phyloP scores from a whole-genome alignment of 352 stramenopile genomes.

The Globisporangium carolinianum region DNA sequence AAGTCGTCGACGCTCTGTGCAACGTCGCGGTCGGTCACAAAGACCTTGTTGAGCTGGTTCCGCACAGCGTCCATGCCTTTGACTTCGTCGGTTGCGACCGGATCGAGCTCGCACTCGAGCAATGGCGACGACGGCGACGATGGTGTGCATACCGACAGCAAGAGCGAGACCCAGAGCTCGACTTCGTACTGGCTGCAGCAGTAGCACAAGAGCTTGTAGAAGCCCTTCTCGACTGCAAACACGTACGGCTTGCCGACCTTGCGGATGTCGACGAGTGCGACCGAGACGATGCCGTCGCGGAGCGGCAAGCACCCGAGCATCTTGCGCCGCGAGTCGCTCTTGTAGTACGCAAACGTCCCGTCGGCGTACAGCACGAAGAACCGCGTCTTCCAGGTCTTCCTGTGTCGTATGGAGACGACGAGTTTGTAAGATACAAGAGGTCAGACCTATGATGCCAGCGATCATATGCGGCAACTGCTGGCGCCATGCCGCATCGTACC shows the following conservation, averaged over 20 bases:
- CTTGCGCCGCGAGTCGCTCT: slow-evolving; percentile 61
- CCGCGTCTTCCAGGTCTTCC: slow-evolving; percentile 83
- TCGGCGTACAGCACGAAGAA: slow-evolving; percentile 84
- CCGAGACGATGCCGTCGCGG: slow-evolving; percentile 76
- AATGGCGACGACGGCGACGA: slow-evolving; percentile 27
- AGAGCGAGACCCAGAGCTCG: slow-evolving; percentile 70
- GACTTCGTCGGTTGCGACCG: slow-evolving; percentile 22
- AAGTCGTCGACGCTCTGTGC: slow-evolving; percentile 43
- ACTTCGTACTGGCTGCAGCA: slow-evolving; percentile 73
- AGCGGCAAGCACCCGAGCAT: slow-evolving; percentile 81
- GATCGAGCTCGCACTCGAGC: slow-evolving; percentile 31
- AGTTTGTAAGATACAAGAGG: background rate
- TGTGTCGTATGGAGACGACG: slow-evolving; percentile 4
- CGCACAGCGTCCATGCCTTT: slow-evolving; percentile 39
- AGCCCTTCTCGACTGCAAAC: slow-evolving; percentile 82
- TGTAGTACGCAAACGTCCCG: slow-evolving; percentile 81
- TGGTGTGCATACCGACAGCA: slow-evolving; percentile 40
- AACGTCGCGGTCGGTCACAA: slow-evolving; percentile 56
- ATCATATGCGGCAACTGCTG: too few species aligned
- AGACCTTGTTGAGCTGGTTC: slow-evolving; percentile 77
- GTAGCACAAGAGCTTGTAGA: slow-evolving; percentile 76
- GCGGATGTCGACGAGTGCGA: slow-evolving; percentile 75
- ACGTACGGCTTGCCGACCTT: slow-evolving; percentile 60
- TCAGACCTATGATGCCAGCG: too few species aligned
- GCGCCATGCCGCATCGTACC: slow-evolving; percentile 18